These are phyloP conservation scores for Castanospermum australe DNA, from an alignment of 306 rosid genomes.

Conservation along the genomic window DNA sequence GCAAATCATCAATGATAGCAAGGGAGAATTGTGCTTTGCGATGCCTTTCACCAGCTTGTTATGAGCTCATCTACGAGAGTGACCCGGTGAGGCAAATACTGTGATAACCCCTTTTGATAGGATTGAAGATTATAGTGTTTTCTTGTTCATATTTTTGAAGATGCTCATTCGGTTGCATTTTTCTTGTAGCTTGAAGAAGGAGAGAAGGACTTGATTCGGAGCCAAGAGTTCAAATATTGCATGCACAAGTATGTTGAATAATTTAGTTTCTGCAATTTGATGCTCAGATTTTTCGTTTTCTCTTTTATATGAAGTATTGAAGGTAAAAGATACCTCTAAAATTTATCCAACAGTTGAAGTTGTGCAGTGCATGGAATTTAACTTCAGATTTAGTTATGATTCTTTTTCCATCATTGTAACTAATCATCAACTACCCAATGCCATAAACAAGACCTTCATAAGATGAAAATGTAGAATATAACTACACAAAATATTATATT, in stretches of 20 bases:
- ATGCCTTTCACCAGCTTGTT: constrained; percentile 85
- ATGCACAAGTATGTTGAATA: constrained; percentile 71
- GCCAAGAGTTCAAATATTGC: constrained; percentile 88
- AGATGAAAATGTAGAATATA: background rate
- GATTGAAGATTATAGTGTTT: background rate
- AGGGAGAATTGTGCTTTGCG: constrained; percentile 89
- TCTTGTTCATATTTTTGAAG: background rate
- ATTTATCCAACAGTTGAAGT: background rate
- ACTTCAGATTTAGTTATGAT: background rate
- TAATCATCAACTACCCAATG: background rate
- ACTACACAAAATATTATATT: background rate
- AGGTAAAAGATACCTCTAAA: background rate
- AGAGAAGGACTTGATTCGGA: constrained; percentile 75
- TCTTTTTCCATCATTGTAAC: background rate
- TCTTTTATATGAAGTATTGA: background rate
- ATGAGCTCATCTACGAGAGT: constrained; percentile 69
- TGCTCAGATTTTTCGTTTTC: constrained; percentile 21
- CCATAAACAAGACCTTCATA: background rate
- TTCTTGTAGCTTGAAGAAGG: constrained; percentile 89
- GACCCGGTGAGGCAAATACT: constrained; percentile 76
- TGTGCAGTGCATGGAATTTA: background rate
- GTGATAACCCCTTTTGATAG: background rate
- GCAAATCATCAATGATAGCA: constrained; percentile 69
- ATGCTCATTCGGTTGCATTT: constrained; percentile 12
- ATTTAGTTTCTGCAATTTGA: background rate